Percentiles rank a stretch among this genome's conserved stretches.
phyloP scores from a whole-genome alignment of 1,284 basidiomycete species.

The Puccinia coronata region DNA sequence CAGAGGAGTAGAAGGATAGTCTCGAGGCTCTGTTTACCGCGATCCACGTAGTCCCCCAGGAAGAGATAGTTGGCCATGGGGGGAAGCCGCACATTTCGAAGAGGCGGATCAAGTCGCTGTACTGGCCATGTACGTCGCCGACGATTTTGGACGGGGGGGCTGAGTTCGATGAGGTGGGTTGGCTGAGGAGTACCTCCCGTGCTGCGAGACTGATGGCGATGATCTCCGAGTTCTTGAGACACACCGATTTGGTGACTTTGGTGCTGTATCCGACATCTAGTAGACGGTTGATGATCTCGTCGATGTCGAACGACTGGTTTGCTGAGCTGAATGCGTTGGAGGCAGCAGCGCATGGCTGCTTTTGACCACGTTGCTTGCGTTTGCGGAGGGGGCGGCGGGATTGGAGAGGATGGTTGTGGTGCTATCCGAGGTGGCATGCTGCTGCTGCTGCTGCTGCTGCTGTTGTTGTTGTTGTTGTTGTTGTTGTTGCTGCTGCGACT shows the following conservation, averaged over 20 bases:
- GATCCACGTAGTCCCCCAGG: slow-evolving; percentile 96
- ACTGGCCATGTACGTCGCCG: slow-evolving; percentile 98
- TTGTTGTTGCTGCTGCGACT: too few species aligned
- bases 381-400: neutral
- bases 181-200: slow-evolving; percentile 90
- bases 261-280: slow-evolving; percentile 96
- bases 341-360: neutral
- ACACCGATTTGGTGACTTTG: slow-evolving; percentile 95
- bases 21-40: slow-evolving; percentile 97
- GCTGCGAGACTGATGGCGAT: slow-evolving; percentile 93
- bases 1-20: slow-evolving; percentile 94
- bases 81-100: slow-evolving; percentile 99
- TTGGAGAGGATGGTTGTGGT: slow-evolving; percentile 8
- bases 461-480: neutral
- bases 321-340: neutral
- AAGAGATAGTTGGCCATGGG: slow-evolving; percentile 97
- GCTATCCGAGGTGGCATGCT: neutral
- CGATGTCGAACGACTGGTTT: slow-evolving; percentile 74
- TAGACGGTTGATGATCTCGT: slow-evolving; percentile 96
- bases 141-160: slow-evolving; percentile 99
- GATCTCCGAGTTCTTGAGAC: slow-evolving; percentile 95
- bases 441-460: too few species aligned
- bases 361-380: neutral
- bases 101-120: slow-evolving; percentile 93
- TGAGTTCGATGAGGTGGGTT: slow-evolving; percentile 98